Evolutionary conservation across 2,329 filamentous ascomycete genomes (phyloP).

Genomic region (Ceratocystiopsis sp.): DNA sequence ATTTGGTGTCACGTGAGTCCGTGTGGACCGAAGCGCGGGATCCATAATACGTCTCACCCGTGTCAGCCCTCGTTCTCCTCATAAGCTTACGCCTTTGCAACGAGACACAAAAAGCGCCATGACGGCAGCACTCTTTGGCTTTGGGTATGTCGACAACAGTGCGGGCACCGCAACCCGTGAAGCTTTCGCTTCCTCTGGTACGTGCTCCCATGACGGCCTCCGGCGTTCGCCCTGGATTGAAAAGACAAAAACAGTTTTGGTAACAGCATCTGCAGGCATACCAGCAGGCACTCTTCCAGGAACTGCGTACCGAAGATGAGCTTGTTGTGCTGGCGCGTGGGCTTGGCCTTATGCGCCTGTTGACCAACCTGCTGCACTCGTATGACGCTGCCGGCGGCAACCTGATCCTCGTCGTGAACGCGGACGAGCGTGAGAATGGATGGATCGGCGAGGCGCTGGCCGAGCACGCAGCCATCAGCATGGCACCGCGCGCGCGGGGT

Average conservation of each 20-base stretch:
- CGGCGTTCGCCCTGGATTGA: background rate
- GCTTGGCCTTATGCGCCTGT: constrained; percentile 75
- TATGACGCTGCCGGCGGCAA: constrained; percentile 95
- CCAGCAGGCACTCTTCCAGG: constrained; percentile 88
- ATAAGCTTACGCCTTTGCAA: background rate
- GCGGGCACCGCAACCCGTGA: constrained; percentile 46
- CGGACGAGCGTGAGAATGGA: constrained; percentile 82
- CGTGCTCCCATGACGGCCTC: constrained; percentile 6
- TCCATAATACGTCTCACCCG: too few relatives aligned
- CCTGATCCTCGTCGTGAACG: constrained; percentile 73
- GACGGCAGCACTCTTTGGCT: background rate
- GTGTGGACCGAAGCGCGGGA: background rate
- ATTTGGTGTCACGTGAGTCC: background rate
- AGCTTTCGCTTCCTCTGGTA: constrained; percentile 63
- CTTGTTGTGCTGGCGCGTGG: constrained; percentile 83
- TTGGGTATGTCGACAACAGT: constrained; percentile 31
- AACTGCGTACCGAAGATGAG: constrained; percentile 80
- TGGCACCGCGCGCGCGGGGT: constrained; percentile 63
- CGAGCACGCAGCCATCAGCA: constrained; percentile 85
- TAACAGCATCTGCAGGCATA: constrained; percentile 42
- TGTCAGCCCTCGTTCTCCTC: background rate
- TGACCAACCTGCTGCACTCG: constrained; percentile 91
- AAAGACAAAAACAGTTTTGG: background rate
- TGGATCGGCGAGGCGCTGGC: constrained; percentile 95
- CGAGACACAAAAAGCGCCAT: background rate